Conservation (phyloP, 1,284 basidiomycete genomes). For the Cystobasidium sp. region DNA sequence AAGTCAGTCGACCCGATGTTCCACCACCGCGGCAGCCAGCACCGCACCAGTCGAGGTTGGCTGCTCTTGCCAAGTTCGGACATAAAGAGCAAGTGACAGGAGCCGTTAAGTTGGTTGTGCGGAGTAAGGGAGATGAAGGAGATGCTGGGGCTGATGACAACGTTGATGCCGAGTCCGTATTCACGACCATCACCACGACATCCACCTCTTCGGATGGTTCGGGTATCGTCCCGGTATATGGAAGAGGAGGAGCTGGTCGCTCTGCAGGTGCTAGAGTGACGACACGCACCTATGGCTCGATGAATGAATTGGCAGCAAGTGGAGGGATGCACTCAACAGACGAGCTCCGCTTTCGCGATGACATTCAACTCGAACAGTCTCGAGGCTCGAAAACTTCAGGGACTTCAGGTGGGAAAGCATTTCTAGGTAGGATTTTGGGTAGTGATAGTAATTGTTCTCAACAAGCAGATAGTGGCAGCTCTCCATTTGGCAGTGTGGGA, state of each 20-base stretch:
- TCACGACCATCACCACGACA: conserved; percentile 19
- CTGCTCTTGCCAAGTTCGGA: neutral
- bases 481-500: neutral
- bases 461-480: neutral
- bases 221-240: conserved; percentile 16
- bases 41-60: neutral
- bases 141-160: neutral
- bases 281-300: conserved; percentile 8
- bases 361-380: neutral
- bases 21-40: neutral
- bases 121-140: neutral
- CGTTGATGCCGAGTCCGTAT: conserved; percentile 13
- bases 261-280: conserved; percentile 8
- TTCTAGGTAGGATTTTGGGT: neutral
- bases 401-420: conserved; percentile 26
- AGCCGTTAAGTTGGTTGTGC: conserved; percentile 24
- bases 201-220: conserved; percentile 13
- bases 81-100: neutral
- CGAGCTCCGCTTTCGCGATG: neutral
- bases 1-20: neutral
- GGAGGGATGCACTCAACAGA: neutral
- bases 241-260: conserved; percentile 31
- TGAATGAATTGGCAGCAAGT: neutral
- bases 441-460: neutral
- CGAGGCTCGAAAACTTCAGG: neutral